Base-by-base conservation (phyloP, 441 rosid genomes). In the Melastoma candidum region DNA sequence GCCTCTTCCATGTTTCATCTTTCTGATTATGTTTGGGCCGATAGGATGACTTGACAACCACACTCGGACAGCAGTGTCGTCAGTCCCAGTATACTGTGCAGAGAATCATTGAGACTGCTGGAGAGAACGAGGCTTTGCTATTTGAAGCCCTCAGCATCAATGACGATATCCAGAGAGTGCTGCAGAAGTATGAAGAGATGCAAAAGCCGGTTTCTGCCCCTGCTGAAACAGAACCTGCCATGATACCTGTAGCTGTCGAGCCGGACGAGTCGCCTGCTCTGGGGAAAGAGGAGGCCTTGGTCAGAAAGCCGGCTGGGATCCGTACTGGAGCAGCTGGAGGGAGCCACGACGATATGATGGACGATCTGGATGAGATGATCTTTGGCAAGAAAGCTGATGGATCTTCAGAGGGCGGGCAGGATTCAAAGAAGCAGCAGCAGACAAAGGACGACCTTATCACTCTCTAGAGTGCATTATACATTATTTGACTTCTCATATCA, bases 301-400 rank as follows among this genome's bases (percentile, higher is more conserved):
- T 82, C 8, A 80, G 96, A 62, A 85, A 79, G 67, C 78, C 79
- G 6, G 75, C 79, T 3, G 77, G 81, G 52, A 61, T 74, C 22
- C 79, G 78, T 32, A 70, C 70, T 32, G 84, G 84, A 11, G 39
- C 56, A 41, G 83, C 62, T 4, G 83, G 83, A 13, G 79, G 89
- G 54, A 78, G 77, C 77, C 76, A 71, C 2, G 93, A 85, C 4
- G 87, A 81, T 67, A 77, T 81, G 88, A 81, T 87, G 88, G 96
- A 82, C 71, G 96, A 90, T 72, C 87, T 90, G 0, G 95, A 87
- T 65, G 90, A 87, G 68, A 85, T 87, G 96, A 83, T 87, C 63
- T 87, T 90, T 32, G 96, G 96, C 53, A 80, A 86, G 78, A 87
- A 76, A 74, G 68, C 74, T 1, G 75, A 75, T 25, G 76, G 73